Conservation (phyloP, 2,329 filamentous ascomycete species). For the Paraphaeosphaeria sporulosa region DNA sequence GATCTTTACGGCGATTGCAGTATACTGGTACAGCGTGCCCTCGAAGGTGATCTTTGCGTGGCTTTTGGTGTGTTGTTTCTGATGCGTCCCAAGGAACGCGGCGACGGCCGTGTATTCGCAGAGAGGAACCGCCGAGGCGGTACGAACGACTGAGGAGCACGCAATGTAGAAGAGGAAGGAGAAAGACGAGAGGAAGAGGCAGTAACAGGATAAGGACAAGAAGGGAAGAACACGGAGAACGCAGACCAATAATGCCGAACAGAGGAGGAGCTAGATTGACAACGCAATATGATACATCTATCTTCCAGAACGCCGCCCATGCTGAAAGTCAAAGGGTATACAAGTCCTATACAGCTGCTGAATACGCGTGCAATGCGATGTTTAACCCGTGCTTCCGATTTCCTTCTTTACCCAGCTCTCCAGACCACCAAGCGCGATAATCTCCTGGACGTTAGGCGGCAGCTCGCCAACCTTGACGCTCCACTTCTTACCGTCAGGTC, state of each 20-base stretch:
- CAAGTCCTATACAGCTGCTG: conserved; percentile 14
- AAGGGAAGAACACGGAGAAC: background rate
- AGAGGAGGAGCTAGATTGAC: background rate
- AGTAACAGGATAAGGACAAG: background rate
- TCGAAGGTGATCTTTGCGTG: too few species aligned
- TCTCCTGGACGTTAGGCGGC: conserved; percentile 81
- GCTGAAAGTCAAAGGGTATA: conserved; percentile 19
- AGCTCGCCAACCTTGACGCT: conserved; percentile 83
- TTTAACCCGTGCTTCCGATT: conserved; percentile 56
- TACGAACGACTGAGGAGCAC: too few species aligned
- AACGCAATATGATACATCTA: background rate
- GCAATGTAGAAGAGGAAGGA: too few species aligned
- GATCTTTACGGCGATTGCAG: too few species aligned
- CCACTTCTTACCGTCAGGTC: conserved; percentile 72
- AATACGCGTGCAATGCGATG: conserved; percentile 15
- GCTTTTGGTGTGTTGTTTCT: too few species aligned
- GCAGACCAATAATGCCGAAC: background rate
- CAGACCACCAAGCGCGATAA: conserved; percentile 68
- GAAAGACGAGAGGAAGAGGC: too few species aligned
- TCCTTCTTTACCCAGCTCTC: conserved; percentile 83
- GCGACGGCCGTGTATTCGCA: too few species aligned
- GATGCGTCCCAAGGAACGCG: too few species aligned
- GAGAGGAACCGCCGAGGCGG: too few species aligned
- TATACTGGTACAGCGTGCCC: too few species aligned
- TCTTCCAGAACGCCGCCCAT: conserved; percentile 16